Conservation (phyloP, 1,284 basidiomycete species). For the Ceratobasidium sp. region DNA sequence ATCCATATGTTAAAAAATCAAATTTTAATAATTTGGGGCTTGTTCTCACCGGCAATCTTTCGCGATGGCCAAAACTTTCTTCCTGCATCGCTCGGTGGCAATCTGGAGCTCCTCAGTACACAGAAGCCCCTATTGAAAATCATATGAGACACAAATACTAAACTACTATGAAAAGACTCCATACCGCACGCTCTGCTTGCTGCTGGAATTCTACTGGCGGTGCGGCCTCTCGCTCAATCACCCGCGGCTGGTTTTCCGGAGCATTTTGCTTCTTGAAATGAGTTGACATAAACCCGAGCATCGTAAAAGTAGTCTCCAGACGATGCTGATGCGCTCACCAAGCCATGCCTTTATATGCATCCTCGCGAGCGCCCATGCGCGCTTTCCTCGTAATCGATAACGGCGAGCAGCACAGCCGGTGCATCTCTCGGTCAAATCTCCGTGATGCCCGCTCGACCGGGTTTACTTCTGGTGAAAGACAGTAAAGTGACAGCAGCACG, state of each 20-base stretch:
- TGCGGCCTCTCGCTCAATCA: constrained; percentile 3
- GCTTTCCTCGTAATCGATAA: neutral
- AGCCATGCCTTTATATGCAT: neutral
- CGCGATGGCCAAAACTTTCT: constrained; percentile 44
- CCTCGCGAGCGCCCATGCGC: neutral
- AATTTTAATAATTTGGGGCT: neutral
- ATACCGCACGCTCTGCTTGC: constrained; percentile 24
- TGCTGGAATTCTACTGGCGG: constrained; percentile 21
- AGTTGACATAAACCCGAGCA: constrained; percentile 18
- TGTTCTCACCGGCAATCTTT: constrained; percentile 33
- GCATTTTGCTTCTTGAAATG: constrained; percentile 32
- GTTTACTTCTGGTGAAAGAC: too few species aligned
- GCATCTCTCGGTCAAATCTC: too few species aligned
- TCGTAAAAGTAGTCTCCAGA: neutral
- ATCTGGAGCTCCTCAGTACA: constrained; percentile 44
- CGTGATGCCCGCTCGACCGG: too few species aligned
- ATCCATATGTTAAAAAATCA: neutral
- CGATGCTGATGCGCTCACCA: neutral
- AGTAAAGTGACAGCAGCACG: too few species aligned
- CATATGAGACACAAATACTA: neutral
- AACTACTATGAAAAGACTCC: neutral
- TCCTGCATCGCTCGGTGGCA: constrained; percentile 38
- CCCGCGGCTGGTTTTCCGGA: neutral
- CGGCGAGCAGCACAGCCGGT: neutral
- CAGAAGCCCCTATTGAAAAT: constrained; percentile 16